Percentiles rank a stretch among this genome's conserved stretches.
These are phyloP conservation scores for Leucogyrophana mollusca DNA, from an alignment of 768 basidiomycete genomes.

Conservation along the genomic window DNA sequence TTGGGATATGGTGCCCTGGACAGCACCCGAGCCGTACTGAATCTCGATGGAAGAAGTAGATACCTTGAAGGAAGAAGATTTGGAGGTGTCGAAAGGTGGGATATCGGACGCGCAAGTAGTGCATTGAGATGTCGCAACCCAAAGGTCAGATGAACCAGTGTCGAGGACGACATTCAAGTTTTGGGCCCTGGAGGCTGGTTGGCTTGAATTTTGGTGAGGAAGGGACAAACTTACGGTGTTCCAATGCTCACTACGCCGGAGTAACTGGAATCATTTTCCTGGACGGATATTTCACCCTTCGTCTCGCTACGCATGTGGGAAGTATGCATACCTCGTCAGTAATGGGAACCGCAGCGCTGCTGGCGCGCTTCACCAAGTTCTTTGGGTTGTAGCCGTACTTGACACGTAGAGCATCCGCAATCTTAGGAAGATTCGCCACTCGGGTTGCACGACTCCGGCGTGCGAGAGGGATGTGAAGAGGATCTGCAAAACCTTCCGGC, in stretches of 20 bases:
- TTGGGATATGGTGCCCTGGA: slow-evolving; percentile 48
- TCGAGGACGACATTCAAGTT: slow-evolving; percentile 80
- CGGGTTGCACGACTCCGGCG: slow-evolving; percentile 33
- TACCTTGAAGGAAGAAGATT: slow-evolving; percentile 39
- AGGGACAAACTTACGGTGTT: slow-evolving; percentile 52
- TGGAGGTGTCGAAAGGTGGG: slow-evolving; percentile 43
- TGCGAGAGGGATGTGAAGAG: slow-evolving; percentile 48
- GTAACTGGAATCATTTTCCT: slow-evolving; percentile 60
- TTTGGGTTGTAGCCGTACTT: slow-evolving; percentile 43
- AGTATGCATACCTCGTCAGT: slow-evolving; percentile 50
- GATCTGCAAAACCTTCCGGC: slow-evolving; percentile 20
- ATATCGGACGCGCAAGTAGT: slow-evolving; percentile 35
- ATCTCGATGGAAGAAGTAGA: slow-evolving; percentile 33
- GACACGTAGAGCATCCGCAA: slow-evolving; percentile 41
- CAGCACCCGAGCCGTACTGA: slow-evolving; percentile 70
- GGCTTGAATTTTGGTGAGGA: too few relatives aligned
- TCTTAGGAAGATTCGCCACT: slow-evolving; percentile 32
- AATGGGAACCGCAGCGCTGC: slow-evolving; percentile 35
- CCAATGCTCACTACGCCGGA: slow-evolving; percentile 54
- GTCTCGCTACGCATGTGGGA: too few relatives aligned
- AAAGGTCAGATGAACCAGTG: slow-evolving; percentile 83
- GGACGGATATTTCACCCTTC: not conserved
- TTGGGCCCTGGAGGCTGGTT: slow-evolving; percentile 53
- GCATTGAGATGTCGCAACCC: slow-evolving; percentile 67
- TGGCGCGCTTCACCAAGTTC: slow-evolving; percentile 23